These are phyloP conservation scores for Yarrowia deformans DNA, from an alignment of 805 yeast genomes.

Conservation along the genomic window DNA sequence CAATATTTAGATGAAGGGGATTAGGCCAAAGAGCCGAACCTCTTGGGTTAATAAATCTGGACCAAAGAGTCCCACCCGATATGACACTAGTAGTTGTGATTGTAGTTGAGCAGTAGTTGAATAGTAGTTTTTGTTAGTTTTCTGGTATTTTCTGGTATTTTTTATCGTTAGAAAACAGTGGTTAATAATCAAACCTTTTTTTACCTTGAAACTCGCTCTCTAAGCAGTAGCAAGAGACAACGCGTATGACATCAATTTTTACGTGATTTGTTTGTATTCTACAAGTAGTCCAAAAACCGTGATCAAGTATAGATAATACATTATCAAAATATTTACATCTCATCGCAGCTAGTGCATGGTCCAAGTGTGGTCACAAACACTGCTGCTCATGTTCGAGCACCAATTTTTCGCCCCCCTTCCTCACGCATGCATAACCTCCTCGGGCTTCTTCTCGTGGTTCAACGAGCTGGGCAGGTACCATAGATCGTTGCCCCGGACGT, in stretches of 20 bases:
- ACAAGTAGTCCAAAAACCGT: no score
- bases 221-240: no score
- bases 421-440: constrained; percentile 24
- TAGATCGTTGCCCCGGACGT: constrained; percentile 63
- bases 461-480: constrained; percentile 60
- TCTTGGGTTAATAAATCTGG: constrained; percentile 31
- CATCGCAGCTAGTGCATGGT: no score
- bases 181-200: no score
- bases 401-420: neutral
- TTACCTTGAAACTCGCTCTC: no score
- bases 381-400: neutral
- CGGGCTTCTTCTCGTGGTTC: neutral
- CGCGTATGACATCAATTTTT: no score
- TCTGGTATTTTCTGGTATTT: neutral
- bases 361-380: no score
- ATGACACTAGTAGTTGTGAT: neutral
- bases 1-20: constrained; percentile 28
- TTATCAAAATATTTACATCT: constrained; percentile 5
- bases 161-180: no score
- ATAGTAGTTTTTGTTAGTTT: neutral
- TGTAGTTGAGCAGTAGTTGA: neutral
- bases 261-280: no score
- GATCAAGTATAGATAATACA: no score
- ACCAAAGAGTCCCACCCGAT: constrained; percentile 25
- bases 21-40: constrained; percentile 29